Evolutionary conservation across 768 basidiomycete genomes (phyloP), one percentile per base, ranked within the genome.

Genomic region (Nevesoporus exiguus): DNA sequence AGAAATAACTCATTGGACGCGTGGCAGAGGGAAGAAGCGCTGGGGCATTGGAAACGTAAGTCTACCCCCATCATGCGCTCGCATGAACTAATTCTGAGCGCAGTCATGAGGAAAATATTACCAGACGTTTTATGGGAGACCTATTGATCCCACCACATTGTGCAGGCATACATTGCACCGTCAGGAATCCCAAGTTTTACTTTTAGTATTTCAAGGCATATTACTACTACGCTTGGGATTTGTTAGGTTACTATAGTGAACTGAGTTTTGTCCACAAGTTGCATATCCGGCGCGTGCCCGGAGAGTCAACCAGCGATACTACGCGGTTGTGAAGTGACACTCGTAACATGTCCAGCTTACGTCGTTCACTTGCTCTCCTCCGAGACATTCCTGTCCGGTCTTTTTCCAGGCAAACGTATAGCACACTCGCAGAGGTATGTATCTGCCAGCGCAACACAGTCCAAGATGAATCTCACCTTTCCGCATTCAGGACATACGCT

Each of bases 91-190:
- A 62, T 24, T 43, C 6, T 34, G 15, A 36, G 7, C 15, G 19
- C 53, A 88, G 86, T 91, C 31, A 94, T 95, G 90, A 80, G 89
- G 52, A 71, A 83, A 30, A 80, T 90, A n/a, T 63, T 93, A 58
- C 82, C 86, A 0, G 80, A 87, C 55, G 60, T 80, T 13, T 75
- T 86, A 57, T 93, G 90, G 90, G 86, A 90, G 71, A 86, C 84
- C 7, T 92, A 85, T 68, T 93, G 72, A 76, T 19, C 13, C 19
- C 21, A 43, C 17, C 17, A 13, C 42, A 5, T 24, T 27, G 13
- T 25, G 42, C 6, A 9, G 46, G 17, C 17, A 8, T 43, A 14
- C 5, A 9, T 42, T 27, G 3, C 30, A 8, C 17, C 31, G 27
- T 43, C 27, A 24, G 34, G 40, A 24, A 41, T 41, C 22, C 22